These are phyloP conservation scores for Magnolia sinica DNA, from an alignment of 164 flowering plant species.

Conservation along the genomic window DNA sequence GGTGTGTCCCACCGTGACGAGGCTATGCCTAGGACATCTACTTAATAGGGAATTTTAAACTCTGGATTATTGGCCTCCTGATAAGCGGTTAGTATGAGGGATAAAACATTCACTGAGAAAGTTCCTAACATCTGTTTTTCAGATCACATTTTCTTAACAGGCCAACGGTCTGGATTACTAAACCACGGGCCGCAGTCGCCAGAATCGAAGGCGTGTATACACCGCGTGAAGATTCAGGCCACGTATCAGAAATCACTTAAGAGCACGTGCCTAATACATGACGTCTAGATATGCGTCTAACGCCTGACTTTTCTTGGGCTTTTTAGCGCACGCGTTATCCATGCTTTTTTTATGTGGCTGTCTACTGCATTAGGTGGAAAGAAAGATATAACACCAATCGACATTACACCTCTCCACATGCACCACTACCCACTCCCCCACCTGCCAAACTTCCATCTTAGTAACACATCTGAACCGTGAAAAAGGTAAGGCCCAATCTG, in stretches of 20 bases:
- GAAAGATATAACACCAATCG: too few species aligned
- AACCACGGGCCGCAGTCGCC: too few species aligned
- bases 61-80: too few species aligned
- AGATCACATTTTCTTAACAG: too few species aligned
- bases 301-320: not conserved
- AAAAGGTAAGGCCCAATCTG: not conserved
- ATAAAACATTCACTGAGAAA: too few species aligned
- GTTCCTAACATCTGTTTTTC: too few species aligned
- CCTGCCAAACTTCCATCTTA: not conserved
- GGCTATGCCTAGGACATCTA: too few species aligned
- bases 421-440: not conserved
- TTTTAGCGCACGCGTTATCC: constrained; percentile 14
- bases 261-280: not conserved
- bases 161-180: too few species aligned
- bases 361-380: not conserved
- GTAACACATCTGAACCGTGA: too few species aligned
- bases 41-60: too few species aligned
- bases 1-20: too few species aligned
- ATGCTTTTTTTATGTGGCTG: not conserved
- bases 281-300: constrained; percentile 3
- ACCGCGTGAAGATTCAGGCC: not conserved
- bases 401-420: not conserved
- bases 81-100: too few species aligned
- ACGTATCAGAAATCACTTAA: not conserved
- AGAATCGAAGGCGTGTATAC: not conserved